These are phyloP conservation scores for Fusarium falciforme DNA, from an alignment of 2,329 filamentous ascomycete genomes.

Conservation along the genomic window DNA sequence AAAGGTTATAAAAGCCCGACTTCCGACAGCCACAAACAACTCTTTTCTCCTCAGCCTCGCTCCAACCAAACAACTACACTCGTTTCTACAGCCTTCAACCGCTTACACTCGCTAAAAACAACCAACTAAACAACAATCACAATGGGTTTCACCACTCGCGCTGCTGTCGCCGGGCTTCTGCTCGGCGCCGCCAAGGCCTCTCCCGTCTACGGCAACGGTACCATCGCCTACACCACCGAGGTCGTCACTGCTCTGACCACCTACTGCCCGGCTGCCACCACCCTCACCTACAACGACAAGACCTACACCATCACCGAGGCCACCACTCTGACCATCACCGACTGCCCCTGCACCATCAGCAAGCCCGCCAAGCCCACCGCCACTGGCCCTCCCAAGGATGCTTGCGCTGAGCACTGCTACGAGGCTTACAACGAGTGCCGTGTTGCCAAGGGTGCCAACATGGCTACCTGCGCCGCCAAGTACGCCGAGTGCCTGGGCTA, in stretches of 20 bases:
- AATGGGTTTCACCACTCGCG: slow-evolving; percentile 38
- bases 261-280: slow-evolving; percentile 73
- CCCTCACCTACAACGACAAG: slow-evolving; percentile 66
- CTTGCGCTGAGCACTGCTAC: slow-evolving; percentile 31
- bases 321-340: slow-evolving; percentile 72
- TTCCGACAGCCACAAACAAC: neutral
- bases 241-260: slow-evolving; percentile 73
- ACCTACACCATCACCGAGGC: slow-evolving; percentile 74
- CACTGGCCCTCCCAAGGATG: slow-evolving; percentile 21
- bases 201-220: slow-evolving; percentile 35
- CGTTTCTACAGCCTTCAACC: neutral
- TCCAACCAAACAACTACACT: neutral
- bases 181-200: slow-evolving; percentile 31
- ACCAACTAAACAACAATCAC: slow-evolving; percentile 6
- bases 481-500: slow-evolving; percentile 36
- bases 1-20: neutral
- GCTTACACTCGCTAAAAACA: slow-evolving; percentile 1
- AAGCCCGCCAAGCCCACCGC: slow-evolving; percentile 49
- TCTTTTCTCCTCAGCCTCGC: neutral
- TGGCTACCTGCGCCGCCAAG: slow-evolving; percentile 34
- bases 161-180: slow-evolving; percentile 28
- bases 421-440: slow-evolving; percentile 30
- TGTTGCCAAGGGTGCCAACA: slow-evolving; percentile 23
- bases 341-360: slow-evolving; percentile 73
- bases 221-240: slow-evolving; percentile 68